Conservation (phyloP, 2,329 filamentous ascomycete species). For the Orbilia quercus region DNA sequence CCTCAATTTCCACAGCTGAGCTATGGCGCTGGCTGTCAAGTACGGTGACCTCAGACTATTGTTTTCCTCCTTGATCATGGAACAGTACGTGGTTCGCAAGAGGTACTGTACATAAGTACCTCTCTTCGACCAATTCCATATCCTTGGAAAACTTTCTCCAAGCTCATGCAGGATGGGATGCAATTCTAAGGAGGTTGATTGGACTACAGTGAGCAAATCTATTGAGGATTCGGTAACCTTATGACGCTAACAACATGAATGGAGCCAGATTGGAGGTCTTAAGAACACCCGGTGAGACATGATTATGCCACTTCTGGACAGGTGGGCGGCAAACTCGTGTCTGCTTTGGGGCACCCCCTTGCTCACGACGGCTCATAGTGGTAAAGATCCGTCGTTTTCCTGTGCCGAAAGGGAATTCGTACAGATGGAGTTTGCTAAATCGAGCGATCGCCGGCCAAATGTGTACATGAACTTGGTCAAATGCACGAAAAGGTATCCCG, state of each 20-base stretch:
- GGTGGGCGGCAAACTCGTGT: conserved; percentile 20
- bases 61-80: conserved; percentile 9
- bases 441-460: conserved; percentile 48
- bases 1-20: no score
- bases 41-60: conserved; percentile 10
- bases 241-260: conserved; percentile 20
- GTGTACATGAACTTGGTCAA: no score
- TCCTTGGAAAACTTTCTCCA: conserved; percentile 20
- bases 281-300: conserved; percentile 46
- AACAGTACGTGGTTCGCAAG: conserved; percentile 24
- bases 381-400: conserved; percentile 32
- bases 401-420: conserved; percentile 38
- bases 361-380: conserved; percentile 2
- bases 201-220: conserved; percentile 6
- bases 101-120: background rate
- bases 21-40: background rate
- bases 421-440: conserved; percentile 26
- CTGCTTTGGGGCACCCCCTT: conserved; percentile 41
- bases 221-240: conserved; percentile 10
- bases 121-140: background rate
- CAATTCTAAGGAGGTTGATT: conserved; percentile 31
- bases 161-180: conserved; percentile 21
- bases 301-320: conserved; percentile 32
- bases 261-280: conserved; percentile 27
- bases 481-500: conserved; percentile 2